Conservation (phyloP, 2,329 filamentous ascomycete species). For the Fusarium oxysporum region DNA sequence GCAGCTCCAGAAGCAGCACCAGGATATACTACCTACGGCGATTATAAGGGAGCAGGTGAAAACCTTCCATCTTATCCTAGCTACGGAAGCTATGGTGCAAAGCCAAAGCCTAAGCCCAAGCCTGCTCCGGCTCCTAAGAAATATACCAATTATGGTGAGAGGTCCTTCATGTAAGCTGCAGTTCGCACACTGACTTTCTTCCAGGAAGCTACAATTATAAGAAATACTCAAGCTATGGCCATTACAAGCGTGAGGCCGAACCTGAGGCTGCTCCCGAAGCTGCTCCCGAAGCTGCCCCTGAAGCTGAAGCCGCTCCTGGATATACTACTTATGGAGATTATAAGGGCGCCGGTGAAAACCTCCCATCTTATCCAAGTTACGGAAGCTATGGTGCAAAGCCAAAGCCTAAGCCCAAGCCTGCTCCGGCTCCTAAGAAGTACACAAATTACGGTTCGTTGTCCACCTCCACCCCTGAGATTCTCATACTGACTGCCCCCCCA, state of each 20-base stretch:
- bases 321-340: not conserved
- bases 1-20: conserved; percentile 19
- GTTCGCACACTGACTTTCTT: not conserved
- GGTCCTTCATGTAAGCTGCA: not conserved
- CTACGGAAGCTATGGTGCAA: conserved; percentile 1
- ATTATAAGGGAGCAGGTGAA: not conserved
- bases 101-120: conserved; percentile 8
- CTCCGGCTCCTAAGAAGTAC: conserved; percentile 11
- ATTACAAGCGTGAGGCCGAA: conserved; percentile 17
- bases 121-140: conserved; percentile 11
- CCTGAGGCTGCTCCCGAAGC: not conserved
- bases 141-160: conserved; percentile 16
- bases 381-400: not conserved
- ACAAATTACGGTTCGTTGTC: conserved; percentile 5
- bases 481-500: not conserved
- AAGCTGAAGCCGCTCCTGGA: not conserved
- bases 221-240: conserved; percentile 23
- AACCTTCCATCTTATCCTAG: not conserved
- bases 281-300: not conserved
- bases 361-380: not conserved
- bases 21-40: not conserved
- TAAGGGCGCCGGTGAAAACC: not conserved
- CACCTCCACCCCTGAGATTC: fast-evolving
- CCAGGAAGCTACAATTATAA: conserved; percentile 24
- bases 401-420: conserved; percentile 8